Base-by-base conservation (phyloP, 345 rosid genomes). In the Aquilaria yunnanensis region DNA sequence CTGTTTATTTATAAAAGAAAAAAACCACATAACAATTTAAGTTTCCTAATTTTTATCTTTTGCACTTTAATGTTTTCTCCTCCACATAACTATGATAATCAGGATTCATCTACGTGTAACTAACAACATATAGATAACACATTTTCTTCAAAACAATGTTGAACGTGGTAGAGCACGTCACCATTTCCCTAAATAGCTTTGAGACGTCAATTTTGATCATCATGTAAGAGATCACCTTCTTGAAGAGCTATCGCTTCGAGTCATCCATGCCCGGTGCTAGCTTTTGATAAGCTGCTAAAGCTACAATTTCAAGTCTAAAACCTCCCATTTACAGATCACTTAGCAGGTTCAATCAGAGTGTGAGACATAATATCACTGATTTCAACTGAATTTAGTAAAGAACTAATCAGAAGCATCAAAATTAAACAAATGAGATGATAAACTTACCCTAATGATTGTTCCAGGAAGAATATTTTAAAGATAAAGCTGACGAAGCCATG, bases 151-250 rank as follows among this genome's bases (percentile, higher is more conserved):
- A 68, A 48, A 94, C 99, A 63, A 94, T 90, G 72, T 94, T 96
- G n/a, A 96, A 83, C 33, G 99, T 90, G 5, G 95, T 96, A 0
- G 96, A 94, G 75, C 99, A 94, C 97, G 90, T 94, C 49, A 94
- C 97, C 97, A 94, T 94, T 81, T 94, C 99, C 9, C 99, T 92
- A 32, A 94, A 94, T 12, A 94, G 79, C 12, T 96, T 75, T 3
- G 97, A 83, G 69, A 94, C 99, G 32, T 94, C 99, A 50, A 94
- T 83, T 54, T 97, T 95, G 12, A 94, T 82, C 3, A 95, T 94
- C 97, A 90, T 94, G 74, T 83, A 81, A 2, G 99, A 88, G 53
- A 94, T 94, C 47, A 86, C 99, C 71, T 90, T 94, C 85, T 94
- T 94, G 82, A 70, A 94, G 62, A 94, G 85, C 56, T 94, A 97